phyloP scores from a whole-genome alignment of 148 eudicot genomes.

The Nepenthes gracilis region DNA sequence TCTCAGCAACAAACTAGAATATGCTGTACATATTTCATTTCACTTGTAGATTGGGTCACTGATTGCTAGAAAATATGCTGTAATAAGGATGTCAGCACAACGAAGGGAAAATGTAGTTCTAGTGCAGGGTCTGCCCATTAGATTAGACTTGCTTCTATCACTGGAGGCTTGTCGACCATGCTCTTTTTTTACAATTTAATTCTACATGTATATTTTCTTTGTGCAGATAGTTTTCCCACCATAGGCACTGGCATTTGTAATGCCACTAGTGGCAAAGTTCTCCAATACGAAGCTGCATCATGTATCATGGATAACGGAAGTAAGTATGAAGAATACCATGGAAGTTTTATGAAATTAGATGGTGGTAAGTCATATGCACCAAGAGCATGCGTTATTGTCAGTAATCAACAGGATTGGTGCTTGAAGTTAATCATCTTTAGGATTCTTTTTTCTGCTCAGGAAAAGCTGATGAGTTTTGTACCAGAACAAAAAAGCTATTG shows the following conservation, averaged over 20 bases:
- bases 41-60: too few species aligned
- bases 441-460: slow-evolving; percentile 13
- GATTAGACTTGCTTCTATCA: not conserved
- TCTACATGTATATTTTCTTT: slow-evolving; percentile 1
- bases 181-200: not conserved
- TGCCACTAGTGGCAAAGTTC: slow-evolving; percentile 29
- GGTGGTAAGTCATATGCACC: slow-evolving; percentile 19
- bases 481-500: slow-evolving; percentile 30
- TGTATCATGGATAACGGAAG: slow-evolving; percentile 31
- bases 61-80: too few species aligned
- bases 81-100: too few species aligned
- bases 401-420: slow-evolving; percentile 14
- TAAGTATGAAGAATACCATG: slow-evolving; percentile 44
- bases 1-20: too few species aligned
- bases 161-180: not conserved
- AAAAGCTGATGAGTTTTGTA: slow-evolving; percentile 29
- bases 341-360: slow-evolving; percentile 32
- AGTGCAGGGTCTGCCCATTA: too few species aligned
- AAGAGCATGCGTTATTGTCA: slow-evolving; percentile 18
- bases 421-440: not conserved
- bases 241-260: slow-evolving; percentile 8
- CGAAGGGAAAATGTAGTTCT: too few species aligned
- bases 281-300: slow-evolving; percentile 48
- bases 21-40: too few species aligned
- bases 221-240: slow-evolving; percentile 26